These are phyloP conservation scores for Phyllachora maydis DNA, from an alignment of 2,329 filamentous ascomycete genomes.

Conservation along the genomic window DNA sequence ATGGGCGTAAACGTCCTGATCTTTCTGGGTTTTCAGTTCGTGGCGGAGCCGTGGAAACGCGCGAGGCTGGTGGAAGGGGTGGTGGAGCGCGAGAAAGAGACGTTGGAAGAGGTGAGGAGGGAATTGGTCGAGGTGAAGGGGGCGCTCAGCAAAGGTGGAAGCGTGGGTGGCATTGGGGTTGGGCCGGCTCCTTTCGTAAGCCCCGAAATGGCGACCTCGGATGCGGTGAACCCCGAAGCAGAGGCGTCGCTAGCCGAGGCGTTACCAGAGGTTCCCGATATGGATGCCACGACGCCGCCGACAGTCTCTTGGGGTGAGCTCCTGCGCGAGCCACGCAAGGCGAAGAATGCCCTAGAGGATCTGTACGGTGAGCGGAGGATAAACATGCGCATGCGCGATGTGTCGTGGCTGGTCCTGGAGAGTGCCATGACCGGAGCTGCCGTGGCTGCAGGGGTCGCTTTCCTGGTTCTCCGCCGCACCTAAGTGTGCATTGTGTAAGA, in stretches of 20 bases:
- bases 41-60: slow-evolving; percentile 84
- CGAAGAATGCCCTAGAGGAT: slow-evolving; percentile 29
- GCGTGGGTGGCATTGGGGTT: slow-evolving; percentile 3
- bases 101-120: slow-evolving; percentile 24
- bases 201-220: slow-evolving; percentile 1
- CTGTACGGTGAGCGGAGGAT: slow-evolving; percentile 45
- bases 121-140: slow-evolving; percentile 16
- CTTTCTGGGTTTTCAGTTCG: slow-evolving; percentile 68
- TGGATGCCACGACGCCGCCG: slow-evolving; percentile 1
- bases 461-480: slow-evolving; percentile 21
- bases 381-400: slow-evolving; percentile 44
- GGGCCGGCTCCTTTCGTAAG: slow-evolving; percentile 2
- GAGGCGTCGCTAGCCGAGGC: slow-evolving; percentile 1
- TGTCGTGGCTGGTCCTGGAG: slow-evolving; percentile 49
- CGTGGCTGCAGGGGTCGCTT: slow-evolving; percentile 29
- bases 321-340: slow-evolving; percentile 18
- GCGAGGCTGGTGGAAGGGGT: slow-evolving; percentile 63
- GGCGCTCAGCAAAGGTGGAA: slow-evolving; percentile 9
- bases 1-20: slow-evolving; percentile 93
- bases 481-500: slow-evolving; percentile 4
- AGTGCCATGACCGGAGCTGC: slow-evolving; percentile 45
- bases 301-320: slow-evolving; percentile 19
- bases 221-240: neutral
- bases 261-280: slow-evolving; percentile 3
- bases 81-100: slow-evolving; percentile 52